A percentile compares a stretch with the other conserved stretches of the same genome.
Conservation (phyloP, 352 stramenopile species). For the Pythium biforme region DNA sequence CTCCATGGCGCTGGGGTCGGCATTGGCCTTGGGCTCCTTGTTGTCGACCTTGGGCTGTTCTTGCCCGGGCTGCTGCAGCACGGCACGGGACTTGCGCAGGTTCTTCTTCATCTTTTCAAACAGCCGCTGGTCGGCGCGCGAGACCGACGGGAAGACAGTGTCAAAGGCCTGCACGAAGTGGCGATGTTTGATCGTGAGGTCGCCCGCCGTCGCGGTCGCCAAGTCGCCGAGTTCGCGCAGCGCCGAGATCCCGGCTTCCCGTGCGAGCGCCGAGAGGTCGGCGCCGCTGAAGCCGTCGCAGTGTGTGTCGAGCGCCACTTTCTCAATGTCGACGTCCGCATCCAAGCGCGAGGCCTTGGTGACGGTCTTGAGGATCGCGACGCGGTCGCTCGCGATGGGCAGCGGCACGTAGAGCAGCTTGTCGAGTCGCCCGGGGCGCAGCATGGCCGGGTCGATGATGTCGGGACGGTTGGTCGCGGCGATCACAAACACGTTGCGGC, state of each 20-base stretch:
- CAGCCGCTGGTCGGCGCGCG: conserved; percentile 77
- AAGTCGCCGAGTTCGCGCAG: conserved; percentile 14
- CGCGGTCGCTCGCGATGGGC: conserved; percentile 70
- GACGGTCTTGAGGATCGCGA: conserved; percentile 92
- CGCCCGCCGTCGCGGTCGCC: conserved; percentile 21
- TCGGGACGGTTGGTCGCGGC: conserved; percentile 95
- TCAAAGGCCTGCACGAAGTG: conserved; percentile 80
- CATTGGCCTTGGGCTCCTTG: not conserved
- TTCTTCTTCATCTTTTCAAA: conserved; percentile 91
- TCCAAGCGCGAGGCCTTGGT: conserved; percentile 69
- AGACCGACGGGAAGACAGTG: conserved; percentile 83
- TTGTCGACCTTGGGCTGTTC: not conserved
- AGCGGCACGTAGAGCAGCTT: conserved; percentile 99
- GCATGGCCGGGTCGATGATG: conserved; percentile 99
- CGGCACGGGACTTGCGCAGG: conserved; percentile 56
- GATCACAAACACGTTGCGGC: conserved; percentile 96
- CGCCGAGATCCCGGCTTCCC: conserved; percentile 92
- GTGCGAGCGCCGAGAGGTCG: conserved; percentile 95
- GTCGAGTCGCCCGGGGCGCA: conserved; percentile 97
- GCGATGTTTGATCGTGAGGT: conserved; percentile 55
- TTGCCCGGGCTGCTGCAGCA: conserved; percentile 10
- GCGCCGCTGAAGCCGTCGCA: conserved; percentile 96
- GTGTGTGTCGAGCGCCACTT: conserved; percentile 87
- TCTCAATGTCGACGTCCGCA: conserved; percentile 84
- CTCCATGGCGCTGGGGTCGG: conserved; percentile 18